phyloP scores from a whole-genome alignment of 305 asterid species.

The Fraxinus angustifolia region DNA sequence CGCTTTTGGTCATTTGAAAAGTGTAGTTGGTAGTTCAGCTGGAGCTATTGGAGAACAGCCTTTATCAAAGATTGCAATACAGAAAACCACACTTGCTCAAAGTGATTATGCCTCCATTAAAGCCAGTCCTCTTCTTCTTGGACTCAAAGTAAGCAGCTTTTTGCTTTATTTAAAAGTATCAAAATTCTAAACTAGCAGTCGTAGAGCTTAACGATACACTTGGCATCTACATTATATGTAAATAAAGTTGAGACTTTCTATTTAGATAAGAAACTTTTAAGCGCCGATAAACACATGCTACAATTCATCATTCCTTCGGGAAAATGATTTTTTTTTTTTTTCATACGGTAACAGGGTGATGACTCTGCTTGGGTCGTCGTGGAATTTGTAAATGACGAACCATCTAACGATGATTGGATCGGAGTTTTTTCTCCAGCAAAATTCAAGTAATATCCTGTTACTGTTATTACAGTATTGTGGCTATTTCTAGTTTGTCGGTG shows the following conservation, averaged over 20 bases:
- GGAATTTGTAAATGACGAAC: constrained; percentile 29
- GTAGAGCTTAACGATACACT: background rate
- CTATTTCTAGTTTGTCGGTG: background rate
- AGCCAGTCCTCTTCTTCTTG: constrained; percentile 58
- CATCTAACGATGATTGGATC: constrained; percentile 40
- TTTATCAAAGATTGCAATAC: constrained; percentile 61
- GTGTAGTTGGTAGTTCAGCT: background rate
- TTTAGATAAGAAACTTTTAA: background rate
- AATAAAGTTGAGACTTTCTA: background rate
- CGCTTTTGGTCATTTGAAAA: constrained; percentile 21
- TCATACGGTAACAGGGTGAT: constrained; percentile 22
- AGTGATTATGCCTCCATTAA: constrained; percentile 47
- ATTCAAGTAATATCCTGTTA: constrained; percentile 31
- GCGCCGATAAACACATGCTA: background rate
- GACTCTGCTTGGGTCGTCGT: constrained; percentile 37
- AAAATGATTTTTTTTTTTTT: background rate
- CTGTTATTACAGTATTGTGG: background rate
- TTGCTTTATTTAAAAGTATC: background rate
- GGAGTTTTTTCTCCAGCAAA: constrained; percentile 48
- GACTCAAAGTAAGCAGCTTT: background rate
- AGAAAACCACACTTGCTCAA: constrained; percentile 44
- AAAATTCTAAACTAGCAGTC: background rate
- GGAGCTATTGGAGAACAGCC: constrained; percentile 59
- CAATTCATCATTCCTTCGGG: background rate
- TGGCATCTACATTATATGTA: background rate